These are phyloP conservation scores for Leccinum huronense DNA, from an alignment of 1,284 basidiomycete species.

Conservation along the genomic window DNA sequence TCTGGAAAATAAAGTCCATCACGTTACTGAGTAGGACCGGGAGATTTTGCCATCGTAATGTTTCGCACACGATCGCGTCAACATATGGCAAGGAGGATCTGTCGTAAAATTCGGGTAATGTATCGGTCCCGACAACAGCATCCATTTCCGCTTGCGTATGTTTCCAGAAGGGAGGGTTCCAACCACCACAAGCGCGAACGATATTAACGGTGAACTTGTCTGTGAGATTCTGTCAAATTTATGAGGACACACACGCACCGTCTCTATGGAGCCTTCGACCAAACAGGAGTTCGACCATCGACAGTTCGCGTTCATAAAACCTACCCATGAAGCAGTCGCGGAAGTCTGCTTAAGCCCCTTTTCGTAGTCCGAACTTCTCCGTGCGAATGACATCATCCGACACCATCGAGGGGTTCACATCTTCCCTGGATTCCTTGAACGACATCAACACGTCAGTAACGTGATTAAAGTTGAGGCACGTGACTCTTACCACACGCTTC, in stretches of 20 bases:
- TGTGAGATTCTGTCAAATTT: constrained; percentile 10
- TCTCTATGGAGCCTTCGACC: constrained; percentile 20
- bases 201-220: constrained; percentile 14
- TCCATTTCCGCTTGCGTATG: constrained; percentile 42
- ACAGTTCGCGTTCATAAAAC: neutral
- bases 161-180: constrained; percentile 32
- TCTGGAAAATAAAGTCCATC: neutral
- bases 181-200: constrained; percentile 39
- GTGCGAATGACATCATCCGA: constrained; percentile 22
- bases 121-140: constrained; percentile 34
- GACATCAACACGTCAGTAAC: neutral
- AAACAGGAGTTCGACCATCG: neutral
- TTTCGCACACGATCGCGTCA: constrained; percentile 40
- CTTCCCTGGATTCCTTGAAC: constrained; percentile 13
- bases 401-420: constrained; percentile 19
- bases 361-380: constrained; percentile 19
- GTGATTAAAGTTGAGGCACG: neutral
- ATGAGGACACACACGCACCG: constrained; percentile 17
- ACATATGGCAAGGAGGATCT: constrained; percentile 39
- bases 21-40: constrained; percentile 25
- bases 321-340: constrained; percentile 25
- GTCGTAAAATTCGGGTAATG: constrained; percentile 43
- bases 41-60: constrained; percentile 28
- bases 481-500: constrained; percentile 16
- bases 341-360: constrained; percentile 22